Percentiles rank a stretch among this genome's conserved stretches.
Conservation (phyloP, 1,139 yeast genomes). For the Wickerhamomyces sp. region DNA sequence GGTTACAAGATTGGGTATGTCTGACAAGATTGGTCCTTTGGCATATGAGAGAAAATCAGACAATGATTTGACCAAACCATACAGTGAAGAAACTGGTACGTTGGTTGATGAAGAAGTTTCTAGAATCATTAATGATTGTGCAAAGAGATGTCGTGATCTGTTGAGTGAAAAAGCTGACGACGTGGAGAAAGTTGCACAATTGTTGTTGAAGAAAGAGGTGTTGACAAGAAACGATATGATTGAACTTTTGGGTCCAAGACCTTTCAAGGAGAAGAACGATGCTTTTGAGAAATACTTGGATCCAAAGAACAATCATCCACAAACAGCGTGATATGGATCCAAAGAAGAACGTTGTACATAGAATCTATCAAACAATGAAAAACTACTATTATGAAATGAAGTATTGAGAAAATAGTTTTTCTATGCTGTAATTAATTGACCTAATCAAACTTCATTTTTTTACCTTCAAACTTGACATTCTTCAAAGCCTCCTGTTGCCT, state of each 20-base stretch:
- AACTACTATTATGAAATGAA: neutral
- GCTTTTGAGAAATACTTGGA: constrained; percentile 75
- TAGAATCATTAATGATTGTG: constrained; percentile 51
- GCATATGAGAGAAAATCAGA: constrained; percentile 36
- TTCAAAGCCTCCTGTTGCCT: constrained; percentile 61
- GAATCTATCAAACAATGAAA: neutral
- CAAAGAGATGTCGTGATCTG: constrained; percentile 46
- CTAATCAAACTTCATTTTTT: constrained; percentile 60
- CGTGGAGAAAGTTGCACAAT: constrained; percentile 67
- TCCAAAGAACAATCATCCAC: constrained; percentile 27
- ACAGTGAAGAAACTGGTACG: constrained; percentile 64
- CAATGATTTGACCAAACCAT: constrained; percentile 59
- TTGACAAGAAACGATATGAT: constrained; percentile 81
- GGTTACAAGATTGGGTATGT: constrained; percentile 78
- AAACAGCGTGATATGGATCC: no score
- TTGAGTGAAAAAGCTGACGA: constrained; percentile 54
- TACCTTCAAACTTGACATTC: constrained; percentile 72
- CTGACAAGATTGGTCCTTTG: constrained; percentile 60
- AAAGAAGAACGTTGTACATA: neutral
- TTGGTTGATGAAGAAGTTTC: constrained; percentile 64
- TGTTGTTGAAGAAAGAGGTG: constrained; percentile 62
- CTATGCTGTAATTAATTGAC: neutral
- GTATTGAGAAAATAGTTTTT: neutral
- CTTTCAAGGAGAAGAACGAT: constrained; percentile 72
- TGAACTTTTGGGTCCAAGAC: constrained; percentile 65